Percentiles rank a stretch among this genome's conserved stretches.
phyloP scores from a whole-genome alignment of 2,329 filamentous ascomycete species.

The Sarocladium oryzae region DNA sequence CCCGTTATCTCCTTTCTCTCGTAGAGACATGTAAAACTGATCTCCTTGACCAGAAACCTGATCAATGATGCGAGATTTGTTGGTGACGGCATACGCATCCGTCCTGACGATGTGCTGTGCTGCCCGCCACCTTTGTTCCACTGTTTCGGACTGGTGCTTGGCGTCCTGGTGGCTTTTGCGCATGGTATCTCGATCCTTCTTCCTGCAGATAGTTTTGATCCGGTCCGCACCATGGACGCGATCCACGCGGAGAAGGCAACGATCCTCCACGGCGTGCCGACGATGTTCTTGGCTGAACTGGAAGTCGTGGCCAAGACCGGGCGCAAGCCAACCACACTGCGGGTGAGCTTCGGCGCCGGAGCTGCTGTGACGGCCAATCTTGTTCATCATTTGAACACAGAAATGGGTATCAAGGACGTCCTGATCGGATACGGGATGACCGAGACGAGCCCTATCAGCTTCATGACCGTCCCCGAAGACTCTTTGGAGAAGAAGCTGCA shows the following conservation, averaged over 20 bases:
- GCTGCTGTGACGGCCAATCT: slow-evolving; percentile 55
- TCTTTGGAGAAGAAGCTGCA: slow-evolving; percentile 56
- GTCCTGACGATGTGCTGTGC: slow-evolving; percentile 56
- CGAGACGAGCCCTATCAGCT: slow-evolving; percentile 52
- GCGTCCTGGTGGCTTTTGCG: slow-evolving; percentile 63
- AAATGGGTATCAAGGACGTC: slow-evolving; percentile 54
- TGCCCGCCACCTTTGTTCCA: slow-evolving; percentile 61
- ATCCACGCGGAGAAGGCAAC: slow-evolving; percentile 47
- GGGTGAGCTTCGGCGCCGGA: slow-evolving; percentile 63
- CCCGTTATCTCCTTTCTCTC: neutral
- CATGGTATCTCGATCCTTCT: slow-evolving; percentile 59
- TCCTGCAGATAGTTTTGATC: slow-evolving; percentile 59
- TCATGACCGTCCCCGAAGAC: slow-evolving; percentile 62
- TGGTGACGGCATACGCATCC: slow-evolving; percentile 29
- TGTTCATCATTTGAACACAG: slow-evolving; percentile 54
- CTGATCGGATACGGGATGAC: slow-evolving; percentile 56
- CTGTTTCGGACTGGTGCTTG: slow-evolving; percentile 66
- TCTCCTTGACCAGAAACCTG: slow-evolving; percentile 33
- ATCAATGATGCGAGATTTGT: slow-evolving; percentile 51
- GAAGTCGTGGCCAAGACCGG: slow-evolving; percentile 42
- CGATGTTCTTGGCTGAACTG: slow-evolving; percentile 65
- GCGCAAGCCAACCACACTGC: slow-evolving; percentile 30
- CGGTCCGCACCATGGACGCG: slow-evolving; percentile 48
- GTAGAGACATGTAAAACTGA: too few relatives aligned
- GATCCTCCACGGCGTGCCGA: slow-evolving; percentile 49